phyloP scores from a whole-genome alignment of 257 asterid species.

The Capsicum pubescens region DNA sequence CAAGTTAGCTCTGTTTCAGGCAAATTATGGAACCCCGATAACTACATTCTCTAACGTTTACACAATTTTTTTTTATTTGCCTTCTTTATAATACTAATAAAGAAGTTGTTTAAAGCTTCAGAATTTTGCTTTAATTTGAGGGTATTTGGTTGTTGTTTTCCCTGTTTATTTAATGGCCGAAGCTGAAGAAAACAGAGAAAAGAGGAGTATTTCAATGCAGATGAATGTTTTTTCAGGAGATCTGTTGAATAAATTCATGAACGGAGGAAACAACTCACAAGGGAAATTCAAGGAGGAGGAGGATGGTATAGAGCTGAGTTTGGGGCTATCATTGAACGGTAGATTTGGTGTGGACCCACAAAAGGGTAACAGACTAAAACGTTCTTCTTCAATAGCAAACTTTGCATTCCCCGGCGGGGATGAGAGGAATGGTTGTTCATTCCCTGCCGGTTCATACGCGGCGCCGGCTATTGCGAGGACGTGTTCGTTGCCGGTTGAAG shows the following conservation, averaged over 20 bases:
- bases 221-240: conserved; percentile 45
- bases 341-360: conserved; percentile 81
- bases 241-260: conserved; percentile 40
- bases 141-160: conserved; percentile 13
- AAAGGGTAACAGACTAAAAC: conserved; percentile 44
- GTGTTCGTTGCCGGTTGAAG: conserved; percentile 62
- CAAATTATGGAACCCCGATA: conserved; percentile 21
- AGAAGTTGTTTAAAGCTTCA: background rate
- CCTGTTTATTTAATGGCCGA: conserved; percentile 41
- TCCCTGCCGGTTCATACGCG: conserved; percentile 39
- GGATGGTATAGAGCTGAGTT: conserved; percentile 63
- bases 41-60: background rate
- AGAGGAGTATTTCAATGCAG: conserved; percentile 29
- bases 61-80: background rate
- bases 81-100: background rate
- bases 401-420: conserved; percentile 35
- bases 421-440: conserved; percentile 31
- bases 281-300: conserved; percentile 28
- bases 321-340: conserved; percentile 84
- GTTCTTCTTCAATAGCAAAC: conserved; percentile 62
- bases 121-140: background rate
- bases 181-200: conserved; percentile 36
- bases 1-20: background rate
- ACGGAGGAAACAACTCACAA: conserved; percentile 21
- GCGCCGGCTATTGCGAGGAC: conserved; percentile 54